These are phyloP conservation scores for Camelina hispida DNA, from an alignment of 345 rosid species.

Conservation along the genomic window DNA sequence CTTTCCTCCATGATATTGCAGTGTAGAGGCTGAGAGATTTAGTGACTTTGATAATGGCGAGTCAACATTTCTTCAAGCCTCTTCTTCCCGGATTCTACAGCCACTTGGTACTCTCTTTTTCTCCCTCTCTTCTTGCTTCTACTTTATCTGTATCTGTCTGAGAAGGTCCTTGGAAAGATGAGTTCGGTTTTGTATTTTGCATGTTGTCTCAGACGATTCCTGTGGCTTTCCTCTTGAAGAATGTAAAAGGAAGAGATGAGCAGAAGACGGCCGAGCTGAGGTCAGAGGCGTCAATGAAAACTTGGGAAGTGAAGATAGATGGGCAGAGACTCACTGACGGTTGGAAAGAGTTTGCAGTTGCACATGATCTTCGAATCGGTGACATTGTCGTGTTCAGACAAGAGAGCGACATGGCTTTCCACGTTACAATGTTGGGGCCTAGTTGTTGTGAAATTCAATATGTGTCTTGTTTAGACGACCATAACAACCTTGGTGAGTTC, in stretches of 20 bases:
- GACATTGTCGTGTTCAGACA: constrained; percentile 19
- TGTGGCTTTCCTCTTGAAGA: neutral
- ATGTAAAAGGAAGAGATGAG: neutral
- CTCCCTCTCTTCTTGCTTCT: neutral
- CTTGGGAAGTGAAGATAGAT: constrained; percentile 16
- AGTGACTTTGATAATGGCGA: neutral
- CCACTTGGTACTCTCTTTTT: constrained; percentile 11
- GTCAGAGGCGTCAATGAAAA: constrained; percentile 1
- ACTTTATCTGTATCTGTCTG: neutral
- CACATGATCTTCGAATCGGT: constrained; percentile 18
- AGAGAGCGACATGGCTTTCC: neutral
- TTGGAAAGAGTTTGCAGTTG: constrained; percentile 14
- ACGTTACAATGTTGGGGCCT: neutral
- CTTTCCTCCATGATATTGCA: neutral
- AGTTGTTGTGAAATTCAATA: constrained; percentile 15
- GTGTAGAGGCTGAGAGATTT: neutral
- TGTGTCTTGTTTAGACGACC: neutral
- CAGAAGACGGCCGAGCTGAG: neutral
- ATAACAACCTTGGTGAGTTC: constrained; percentile 2
- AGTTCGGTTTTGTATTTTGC: constrained; percentile 9
- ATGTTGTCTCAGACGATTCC: constrained; percentile 29
- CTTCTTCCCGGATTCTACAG: constrained; percentile 21
- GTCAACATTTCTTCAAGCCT: constrained; percentile 22
- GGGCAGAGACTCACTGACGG: constrained; percentile 8
- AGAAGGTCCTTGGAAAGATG: neutral